Base-by-base conservation (phyloP, 768 basidiomycete species). In the Termitomyces sp. region DNA sequence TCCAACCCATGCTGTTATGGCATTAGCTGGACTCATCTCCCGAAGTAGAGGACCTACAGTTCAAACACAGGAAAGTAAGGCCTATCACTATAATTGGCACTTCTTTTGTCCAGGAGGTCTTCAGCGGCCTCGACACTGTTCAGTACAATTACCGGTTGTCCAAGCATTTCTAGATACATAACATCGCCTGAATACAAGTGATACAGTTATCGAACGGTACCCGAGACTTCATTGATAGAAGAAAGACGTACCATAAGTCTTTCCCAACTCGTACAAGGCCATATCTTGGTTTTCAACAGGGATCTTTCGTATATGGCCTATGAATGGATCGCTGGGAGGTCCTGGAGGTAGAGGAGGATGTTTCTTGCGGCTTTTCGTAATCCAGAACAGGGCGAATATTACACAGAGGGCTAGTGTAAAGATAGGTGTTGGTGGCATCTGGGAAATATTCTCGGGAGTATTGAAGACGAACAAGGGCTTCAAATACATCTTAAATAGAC, bases 81-180 rank as follows among this genome's bases (percentile, higher is more conserved):
- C n/a, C n/a, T n/a, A n/a, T n/a, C n/a, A n/a, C n/a, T 67, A 56
- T 79, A 80, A 22, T 72, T 75, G 20, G 62, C 40, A 16, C 72
- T 71, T 36, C 76, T 64, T 49, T 72, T 76, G 40, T 79, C 77
- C n/a, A n/a, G n/a, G n/a, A n/a, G n/a, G n/a, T n/a, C n/a, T n/a
- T n/a, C n/a, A n/a, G n/a, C n/a, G n/a, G n/a, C n/a, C n/a, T n/a
- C n/a, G n/a, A n/a, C n/a, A n/a, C n/a, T n/a, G n/a, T n/a, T n/a
- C n/a, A n/a, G n/a, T 78, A 67, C 46, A 27, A 70, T 57, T 40
- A 67, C 64, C 0, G 62, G 46, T 34, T 55, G 55, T 13, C 68
- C 68, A 4, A 64, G 61, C 24, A 68, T 44, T 20, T 64, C 20
- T 1, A 68, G 55, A 24, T 68, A 63, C 34, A 49, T 22, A 5